Evolutionary conservation across 140 eudicot species (phyloP), one percentile per base, ranked within the genome.

Genomic region (Artemisia princeps): DNA sequence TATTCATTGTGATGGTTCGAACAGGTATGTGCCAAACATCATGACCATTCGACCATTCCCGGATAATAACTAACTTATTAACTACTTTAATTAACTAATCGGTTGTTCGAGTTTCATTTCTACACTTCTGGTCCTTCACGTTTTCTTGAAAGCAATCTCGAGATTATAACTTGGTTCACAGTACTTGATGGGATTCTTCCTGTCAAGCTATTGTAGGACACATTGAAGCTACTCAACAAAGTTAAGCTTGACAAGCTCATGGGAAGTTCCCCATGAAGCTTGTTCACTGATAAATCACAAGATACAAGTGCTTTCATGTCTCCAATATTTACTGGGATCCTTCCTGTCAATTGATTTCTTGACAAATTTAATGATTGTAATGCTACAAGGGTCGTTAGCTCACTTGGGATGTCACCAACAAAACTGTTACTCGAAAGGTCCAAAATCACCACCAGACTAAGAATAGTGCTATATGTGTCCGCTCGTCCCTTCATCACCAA

Each of bases 111-210:
- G 19, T 17, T 17, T 17, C 19, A 0, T 0, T 0, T 17, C 19
- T 17, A 17, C 19, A 17, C 19, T 17, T 17, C 19, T 17, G 19
- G 19, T 17, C 19, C 19, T 17, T 17, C 19, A 17, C 19, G 19
- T 17, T 17, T 17, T 17, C 19, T 17, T 17, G 0, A 17, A 17
- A 17, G 19, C 0, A 17, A 17, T 17, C 0, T 17, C 19, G 19
- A 17, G 19, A 17, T 17, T 17, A 17, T 17, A 17, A 17, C 19
- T 17, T 17, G 19, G 19, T 17, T 17, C 19, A 17, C 19, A 17
- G 82, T 77, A 10, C 82, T 46, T 49, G 65, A n/a, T 8, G 82
- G 78, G 23, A 77, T 54, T 60, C 57, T 72, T 28, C 80, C 76
- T 17, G 60, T 62, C 26, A 76, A 55, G 6, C 8, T 60, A 33